Conservation (phyloP, 495 filamentous ascomycete species). For the Trichoderma gamsii region DNA sequence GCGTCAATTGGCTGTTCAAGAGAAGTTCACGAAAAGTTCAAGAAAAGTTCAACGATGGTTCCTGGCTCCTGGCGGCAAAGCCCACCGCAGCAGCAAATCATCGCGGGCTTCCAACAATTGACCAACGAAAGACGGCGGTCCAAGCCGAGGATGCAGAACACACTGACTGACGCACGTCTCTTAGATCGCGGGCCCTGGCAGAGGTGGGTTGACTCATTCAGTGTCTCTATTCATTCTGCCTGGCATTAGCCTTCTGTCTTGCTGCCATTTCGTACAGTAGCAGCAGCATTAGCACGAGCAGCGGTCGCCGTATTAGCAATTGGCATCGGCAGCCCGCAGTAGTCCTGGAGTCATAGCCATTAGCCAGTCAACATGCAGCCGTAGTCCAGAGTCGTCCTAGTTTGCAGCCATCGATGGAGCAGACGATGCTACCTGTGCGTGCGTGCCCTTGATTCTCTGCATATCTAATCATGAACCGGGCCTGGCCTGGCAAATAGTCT, state of each 20-base stretch:
- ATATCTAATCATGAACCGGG: too few relatives aligned
- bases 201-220: constrained; percentile 1
- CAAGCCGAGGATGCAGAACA: constrained; percentile 11
- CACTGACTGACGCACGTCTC: not conserved
- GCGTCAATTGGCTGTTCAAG: not conserved
- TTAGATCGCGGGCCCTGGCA: constrained; percentile 1
- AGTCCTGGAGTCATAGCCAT: not conserved
- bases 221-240: not conserved
- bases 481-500: too few relatives aligned
- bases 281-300: not conserved
- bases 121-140: constrained; percentile 2
- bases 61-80: not conserved
- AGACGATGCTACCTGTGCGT: too few relatives aligned
- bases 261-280: not conserved
- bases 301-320: not conserved
- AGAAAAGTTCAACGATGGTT: not conserved
- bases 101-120: not conserved
- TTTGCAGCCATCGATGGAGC: too few relatives aligned
- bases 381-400: too few relatives aligned
- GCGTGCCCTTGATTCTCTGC: too few relatives aligned
- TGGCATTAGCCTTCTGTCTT: not conserved
- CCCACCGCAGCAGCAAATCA: constrained; percentile 3
- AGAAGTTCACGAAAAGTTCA: too few relatives aligned
- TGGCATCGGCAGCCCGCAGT: not conserved
- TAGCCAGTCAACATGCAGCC: not conserved